These are phyloP conservation scores for Ceratobasidium sp. DNA, from an alignment of 1,284 basidiomycete species.

Conservation along the genomic window DNA sequence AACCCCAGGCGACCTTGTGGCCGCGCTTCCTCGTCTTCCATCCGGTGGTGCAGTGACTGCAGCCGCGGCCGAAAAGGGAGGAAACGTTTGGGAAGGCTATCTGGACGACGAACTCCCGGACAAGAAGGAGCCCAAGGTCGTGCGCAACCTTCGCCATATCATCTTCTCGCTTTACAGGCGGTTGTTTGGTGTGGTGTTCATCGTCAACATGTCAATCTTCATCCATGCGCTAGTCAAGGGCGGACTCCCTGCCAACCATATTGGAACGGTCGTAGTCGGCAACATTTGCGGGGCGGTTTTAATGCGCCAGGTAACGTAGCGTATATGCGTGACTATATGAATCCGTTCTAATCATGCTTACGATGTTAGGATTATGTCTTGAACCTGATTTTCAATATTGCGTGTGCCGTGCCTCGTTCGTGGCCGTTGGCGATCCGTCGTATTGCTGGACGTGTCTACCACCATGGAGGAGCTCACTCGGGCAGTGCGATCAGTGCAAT, in stretches of 20 bases:
- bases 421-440: slow-evolving; percentile 28
- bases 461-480: slow-evolving; percentile 55
- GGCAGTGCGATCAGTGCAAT: slow-evolving; percentile 63
- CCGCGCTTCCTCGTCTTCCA: slow-evolving; percentile 16
- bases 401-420: slow-evolving; percentile 8
- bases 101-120: slow-evolving; percentile 59
- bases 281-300: slow-evolving; percentile 64
- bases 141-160: slow-evolving; percentile 62
- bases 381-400: slow-evolving; percentile 23
- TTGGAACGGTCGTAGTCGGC: slow-evolving; percentile 59
- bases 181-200: slow-evolving; percentile 63
- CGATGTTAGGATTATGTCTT: slow-evolving; percentile 29
- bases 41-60: slow-evolving; percentile 6
- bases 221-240: slow-evolving; percentile 56
- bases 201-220: slow-evolving; percentile 62
- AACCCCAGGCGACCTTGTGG: slow-evolving; percentile 11
- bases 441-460: slow-evolving; percentile 43
- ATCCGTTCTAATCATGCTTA: slow-evolving; percentile 3
- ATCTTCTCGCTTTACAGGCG: slow-evolving; percentile 64
- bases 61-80: slow-evolving; percentile 33
- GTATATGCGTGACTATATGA: slow-evolving; percentile 24
- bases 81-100: slow-evolving; percentile 58
- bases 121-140: slow-evolving; percentile 57
- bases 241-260: slow-evolving; percentile 55
- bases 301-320: slow-evolving; percentile 59